These are phyloP conservation scores for Solanum lignicaule DNA, from an alignment of 257 asterid species.

Conservation along the genomic window DNA sequence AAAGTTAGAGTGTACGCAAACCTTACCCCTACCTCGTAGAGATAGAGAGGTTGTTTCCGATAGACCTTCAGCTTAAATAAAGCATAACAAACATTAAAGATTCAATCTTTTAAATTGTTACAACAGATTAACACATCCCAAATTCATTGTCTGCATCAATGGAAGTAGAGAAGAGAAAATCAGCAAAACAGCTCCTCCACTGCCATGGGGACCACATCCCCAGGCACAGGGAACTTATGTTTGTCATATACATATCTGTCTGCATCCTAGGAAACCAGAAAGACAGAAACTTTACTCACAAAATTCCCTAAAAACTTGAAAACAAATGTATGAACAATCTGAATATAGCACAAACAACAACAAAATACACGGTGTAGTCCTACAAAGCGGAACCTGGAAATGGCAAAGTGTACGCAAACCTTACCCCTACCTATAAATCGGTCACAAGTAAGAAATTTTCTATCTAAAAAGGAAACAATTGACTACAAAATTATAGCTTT, in stretches of 20 bases:
- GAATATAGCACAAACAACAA: neutral
- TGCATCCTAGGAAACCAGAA: neutral
- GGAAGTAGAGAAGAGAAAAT: neutral
- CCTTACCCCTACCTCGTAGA: neutral
- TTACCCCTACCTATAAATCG: neutral
- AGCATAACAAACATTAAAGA: neutral
- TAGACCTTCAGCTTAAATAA: too few relatives aligned
- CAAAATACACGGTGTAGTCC: neutral
- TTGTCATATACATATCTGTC: neutral
- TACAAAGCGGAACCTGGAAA: neutral
- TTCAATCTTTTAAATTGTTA: neutral
- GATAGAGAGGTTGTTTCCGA: neutral
- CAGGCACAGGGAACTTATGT: neutral
- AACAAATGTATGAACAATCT: neutral
- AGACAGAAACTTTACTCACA: neutral
- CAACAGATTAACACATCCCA: neutral
- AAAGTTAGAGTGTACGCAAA: neutral
- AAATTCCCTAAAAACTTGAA: neutral
- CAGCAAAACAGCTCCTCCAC: neutral
- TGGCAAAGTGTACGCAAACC: neutral
- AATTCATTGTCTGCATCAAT: neutral
- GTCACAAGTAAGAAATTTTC: neutral
- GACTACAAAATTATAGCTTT: neutral
- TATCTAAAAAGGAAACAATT: neutral
- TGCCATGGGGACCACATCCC: neutral